These are phyloP conservation scores for Tricholoma bakamatsutake DNA, from an alignment of 768 basidiomycete genomes.

Conservation along the genomic window DNA sequence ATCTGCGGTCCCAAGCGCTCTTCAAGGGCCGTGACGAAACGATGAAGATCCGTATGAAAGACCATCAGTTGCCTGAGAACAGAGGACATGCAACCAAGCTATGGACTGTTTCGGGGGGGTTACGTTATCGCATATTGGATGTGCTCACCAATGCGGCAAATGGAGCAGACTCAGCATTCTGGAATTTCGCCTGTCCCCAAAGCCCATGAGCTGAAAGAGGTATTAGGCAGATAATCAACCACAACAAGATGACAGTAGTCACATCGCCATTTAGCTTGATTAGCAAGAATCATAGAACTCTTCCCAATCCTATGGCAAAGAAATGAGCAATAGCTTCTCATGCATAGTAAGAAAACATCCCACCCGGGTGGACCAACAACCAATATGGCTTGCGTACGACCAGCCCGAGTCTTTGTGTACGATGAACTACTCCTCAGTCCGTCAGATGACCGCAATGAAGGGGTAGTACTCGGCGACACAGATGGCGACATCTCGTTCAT, in stretches of 20 bases:
- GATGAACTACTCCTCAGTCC: constrained; percentile 40
- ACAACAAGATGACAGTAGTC: constrained; percentile 8
- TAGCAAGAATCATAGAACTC: constrained; percentile 61
- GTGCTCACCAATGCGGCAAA: constrained; percentile 48
- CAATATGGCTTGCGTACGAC: constrained; percentile 55
- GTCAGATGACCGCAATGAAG: constrained; percentile 33
- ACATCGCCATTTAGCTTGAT: constrained; percentile 73
- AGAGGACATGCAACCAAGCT: constrained; percentile 65
- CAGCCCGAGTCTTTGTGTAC: constrained; percentile 33
- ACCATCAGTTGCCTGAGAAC: constrained; percentile 72
- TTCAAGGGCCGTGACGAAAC: constrained; percentile 54
- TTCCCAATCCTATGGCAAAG: constrained; percentile 51
- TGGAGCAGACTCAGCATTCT: constrained; percentile 58
- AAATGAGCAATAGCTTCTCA: neutral
- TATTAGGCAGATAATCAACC: neutral
- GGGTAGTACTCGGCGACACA: constrained; percentile 26
- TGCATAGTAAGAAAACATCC: constrained; percentile 5
- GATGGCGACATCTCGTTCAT: constrained; percentile 17
- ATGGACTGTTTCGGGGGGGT: neutral
- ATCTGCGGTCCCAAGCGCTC: constrained; percentile 64
- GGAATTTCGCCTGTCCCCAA: constrained; percentile 76
- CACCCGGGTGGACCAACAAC: constrained; percentile 63
- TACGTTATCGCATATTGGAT: neutral
- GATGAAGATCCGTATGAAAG: constrained; percentile 63
- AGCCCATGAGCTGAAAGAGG: constrained; percentile 49